These are phyloP conservation scores for Globisporangium spiculum DNA, from an alignment of 352 stramenopile species.

Conservation along the genomic window DNA sequence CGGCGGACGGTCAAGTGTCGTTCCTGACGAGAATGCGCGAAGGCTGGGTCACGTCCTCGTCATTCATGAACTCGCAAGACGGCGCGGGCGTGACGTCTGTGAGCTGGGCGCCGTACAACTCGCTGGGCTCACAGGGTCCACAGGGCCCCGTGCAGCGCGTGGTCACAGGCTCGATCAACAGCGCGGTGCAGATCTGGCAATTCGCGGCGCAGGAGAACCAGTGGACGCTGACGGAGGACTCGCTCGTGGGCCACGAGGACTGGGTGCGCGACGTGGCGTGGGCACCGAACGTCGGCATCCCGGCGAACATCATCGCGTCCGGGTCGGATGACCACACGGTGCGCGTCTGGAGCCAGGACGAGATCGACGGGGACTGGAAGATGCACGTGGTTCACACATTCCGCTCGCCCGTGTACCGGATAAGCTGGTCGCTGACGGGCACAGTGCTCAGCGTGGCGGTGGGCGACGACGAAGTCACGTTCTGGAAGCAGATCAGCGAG, in stretches of 20 bases:
- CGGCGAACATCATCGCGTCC: slow-evolving; percentile 75
- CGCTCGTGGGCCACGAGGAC: slow-evolving; percentile 66
- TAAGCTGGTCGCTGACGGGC: slow-evolving; percentile 72
- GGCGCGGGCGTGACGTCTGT: slow-evolving; percentile 71
- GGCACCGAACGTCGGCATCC: slow-evolving; percentile 82
- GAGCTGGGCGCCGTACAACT: slow-evolving; percentile 88
- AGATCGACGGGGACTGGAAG: slow-evolving; percentile 57
- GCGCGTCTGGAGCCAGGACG: slow-evolving; percentile 75
- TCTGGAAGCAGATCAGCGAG: slow-evolving; percentile 75
- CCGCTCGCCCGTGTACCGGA: slow-evolving; percentile 66
- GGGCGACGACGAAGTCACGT: slow-evolving; percentile 37
- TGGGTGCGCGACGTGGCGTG: slow-evolving; percentile 85
- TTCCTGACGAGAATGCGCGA: slow-evolving; percentile 81
- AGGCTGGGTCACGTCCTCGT: slow-evolving; percentile 79
- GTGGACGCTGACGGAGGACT: slow-evolving; percentile 41
- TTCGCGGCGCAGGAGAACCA: slow-evolving; percentile 35
- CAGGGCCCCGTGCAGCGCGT: slow-evolving; percentile 71
- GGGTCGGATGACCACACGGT: slow-evolving; percentile 84
- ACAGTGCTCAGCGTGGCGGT: slow-evolving; percentile 24
- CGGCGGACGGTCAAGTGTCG: slow-evolving; percentile 79
- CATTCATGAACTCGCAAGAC: slow-evolving; percentile 71
- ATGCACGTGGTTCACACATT: slow-evolving; percentile 69
- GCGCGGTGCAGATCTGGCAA: slow-evolving; percentile 61
- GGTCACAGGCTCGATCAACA: slow-evolving; percentile 69
- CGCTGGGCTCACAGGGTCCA: slow-evolving; percentile 65